Conservation (phyloP, 2,329 filamentous ascomycete species). For the Zasmidium citrigriseum region DNA sequence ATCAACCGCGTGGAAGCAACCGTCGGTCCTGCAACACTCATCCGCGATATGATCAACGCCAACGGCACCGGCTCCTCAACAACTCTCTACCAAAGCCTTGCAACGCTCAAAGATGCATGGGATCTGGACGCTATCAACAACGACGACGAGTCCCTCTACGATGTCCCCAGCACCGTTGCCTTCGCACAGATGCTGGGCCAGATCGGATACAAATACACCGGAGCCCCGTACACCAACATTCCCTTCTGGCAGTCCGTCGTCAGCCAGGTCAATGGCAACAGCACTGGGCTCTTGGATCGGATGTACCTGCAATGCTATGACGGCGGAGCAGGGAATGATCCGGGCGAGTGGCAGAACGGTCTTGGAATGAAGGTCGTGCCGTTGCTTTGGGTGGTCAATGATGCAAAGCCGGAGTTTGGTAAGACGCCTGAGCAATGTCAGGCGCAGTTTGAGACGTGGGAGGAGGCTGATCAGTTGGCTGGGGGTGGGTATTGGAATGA, state of each 20-base stretch:
- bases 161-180: constrained; percentile 1
- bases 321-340: constrained; percentile 5
- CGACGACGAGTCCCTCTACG: constrained; percentile 8
- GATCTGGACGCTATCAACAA: constrained; percentile 7
- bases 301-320: constrained; percentile 9
- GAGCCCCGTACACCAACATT: constrained; percentile 7
- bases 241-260: neutral
- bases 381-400: constrained; percentile 5
- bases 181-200: constrained; percentile 1
- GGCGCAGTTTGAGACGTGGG: neutral
- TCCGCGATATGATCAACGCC: neutral
- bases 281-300: neutral
- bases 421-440: neutral
- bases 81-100: neutral
- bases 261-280: constrained; percentile 2
- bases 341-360: neutral
- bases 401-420: constrained; percentile 1
- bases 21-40: neutral
- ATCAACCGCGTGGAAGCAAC: constrained; percentile 23
- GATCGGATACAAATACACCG: constrained; percentile 4
- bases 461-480: neutral
- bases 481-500: constrained; percentile 7
- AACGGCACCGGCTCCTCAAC: neutral
- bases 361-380: neutral
- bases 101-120: constrained; percentile 3